These are phyloP conservation scores for Cardamine occulta DNA, from an alignment of 345 rosid species.

Conservation along the genomic window DNA sequence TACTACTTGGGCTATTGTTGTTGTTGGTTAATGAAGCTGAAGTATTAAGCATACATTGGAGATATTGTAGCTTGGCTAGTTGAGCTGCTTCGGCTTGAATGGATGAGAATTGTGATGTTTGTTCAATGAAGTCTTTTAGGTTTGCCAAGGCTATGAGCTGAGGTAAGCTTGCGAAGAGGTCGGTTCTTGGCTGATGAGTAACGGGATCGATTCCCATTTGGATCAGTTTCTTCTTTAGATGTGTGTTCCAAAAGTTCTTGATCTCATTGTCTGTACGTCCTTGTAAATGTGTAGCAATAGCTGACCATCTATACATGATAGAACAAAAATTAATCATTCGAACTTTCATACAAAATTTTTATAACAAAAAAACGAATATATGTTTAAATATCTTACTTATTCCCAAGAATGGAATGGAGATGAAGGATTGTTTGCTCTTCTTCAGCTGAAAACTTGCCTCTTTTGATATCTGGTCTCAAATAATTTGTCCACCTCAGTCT, in stretches of 20 bases:
- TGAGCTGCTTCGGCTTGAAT: slow-evolving; percentile 46
- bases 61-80: slow-evolving; percentile 46
- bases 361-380: background rate
- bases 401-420: slow-evolving; percentile 80
- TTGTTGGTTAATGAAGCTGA: slow-evolving; percentile 29
- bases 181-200: slow-evolving; percentile 76
- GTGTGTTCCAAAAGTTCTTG: slow-evolving; percentile 85
- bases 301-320: slow-evolving; percentile 63
- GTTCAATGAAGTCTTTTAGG: slow-evolving; percentile 42
- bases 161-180: slow-evolving; percentile 47
- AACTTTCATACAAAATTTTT: background rate
- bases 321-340: background rate
- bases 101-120: slow-evolving; percentile 41
- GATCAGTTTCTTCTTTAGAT: slow-evolving; percentile 73
- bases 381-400: slow-evolving; percentile 56
- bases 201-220: slow-evolving; percentile 86
- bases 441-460: slow-evolving; percentile 77
- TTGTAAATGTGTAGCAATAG: slow-evolving; percentile 71
- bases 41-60: slow-evolving; percentile 38
- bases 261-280: slow-evolving; percentile 83
- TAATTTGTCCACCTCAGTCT: slow-evolving; percentile 86
- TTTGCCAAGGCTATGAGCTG: slow-evolving; percentile 49
- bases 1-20: slow-evolving; percentile 34
- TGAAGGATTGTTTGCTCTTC: slow-evolving; percentile 79
- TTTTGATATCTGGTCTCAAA: slow-evolving; percentile 76